Evolutionary conservation across 345 rosid species (phyloP).

Genomic region (Camelina hispida): DNA sequence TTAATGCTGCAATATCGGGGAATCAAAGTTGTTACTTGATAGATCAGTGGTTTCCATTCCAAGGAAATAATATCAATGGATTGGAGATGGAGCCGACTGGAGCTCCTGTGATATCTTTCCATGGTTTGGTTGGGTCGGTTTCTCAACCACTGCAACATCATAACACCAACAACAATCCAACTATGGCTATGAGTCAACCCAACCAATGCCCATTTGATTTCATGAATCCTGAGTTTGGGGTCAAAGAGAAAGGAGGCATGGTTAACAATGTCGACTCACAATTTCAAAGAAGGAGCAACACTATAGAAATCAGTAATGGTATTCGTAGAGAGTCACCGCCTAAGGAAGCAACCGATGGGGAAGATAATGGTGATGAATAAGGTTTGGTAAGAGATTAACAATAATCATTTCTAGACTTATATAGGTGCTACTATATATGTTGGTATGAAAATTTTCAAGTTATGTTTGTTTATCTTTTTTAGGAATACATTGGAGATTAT

Average conservation of each 20-base stretch:
- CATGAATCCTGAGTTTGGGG: neutral
- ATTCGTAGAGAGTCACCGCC: conserved; percentile 2
- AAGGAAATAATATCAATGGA: too few species aligned
- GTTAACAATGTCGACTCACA: neutral
- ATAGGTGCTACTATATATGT: too few species aligned
- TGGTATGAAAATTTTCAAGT: neutral
- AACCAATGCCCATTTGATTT: conserved; percentile 3
- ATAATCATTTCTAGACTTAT: conserved; percentile 3
- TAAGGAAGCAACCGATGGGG: neutral
- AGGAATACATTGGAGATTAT: neutral
- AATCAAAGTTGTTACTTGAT: conserved; percentile 19
- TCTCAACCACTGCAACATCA: conserved; percentile 1
- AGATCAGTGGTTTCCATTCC: conserved; percentile 22
- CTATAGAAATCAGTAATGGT: neutral
- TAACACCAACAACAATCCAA: neutral
- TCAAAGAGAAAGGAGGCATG: neutral
- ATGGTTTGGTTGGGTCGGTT: neutral
- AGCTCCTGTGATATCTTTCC: neutral
- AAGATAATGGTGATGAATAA: neutral
- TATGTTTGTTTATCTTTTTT: neutral
- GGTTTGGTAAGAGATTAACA: neutral
- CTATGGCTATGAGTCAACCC: neutral
- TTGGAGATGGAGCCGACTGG: conserved; percentile 16
- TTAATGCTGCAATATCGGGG: neutral
- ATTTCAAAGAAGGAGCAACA: neutral